Evolutionary conservation across 192 early-diverging fungal species (phyloP).

Genomic region (Linnemannia elongata): DNA sequence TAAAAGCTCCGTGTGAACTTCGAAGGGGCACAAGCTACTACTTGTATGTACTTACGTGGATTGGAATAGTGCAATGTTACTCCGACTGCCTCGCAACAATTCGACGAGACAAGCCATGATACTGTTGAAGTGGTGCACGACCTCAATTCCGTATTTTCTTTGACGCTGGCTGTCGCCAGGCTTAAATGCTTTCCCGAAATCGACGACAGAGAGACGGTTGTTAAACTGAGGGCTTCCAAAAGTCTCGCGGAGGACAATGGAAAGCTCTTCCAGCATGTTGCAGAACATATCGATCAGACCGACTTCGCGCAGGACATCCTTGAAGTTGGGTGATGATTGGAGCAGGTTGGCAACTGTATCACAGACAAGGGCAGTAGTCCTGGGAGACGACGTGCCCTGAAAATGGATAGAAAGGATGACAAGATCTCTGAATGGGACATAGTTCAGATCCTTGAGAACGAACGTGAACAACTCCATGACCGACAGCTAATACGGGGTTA

Average conservation of each 20-base stretch:
- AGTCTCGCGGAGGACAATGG: constrained; percentile 55
- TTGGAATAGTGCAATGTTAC: constrained; percentile 63
- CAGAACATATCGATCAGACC: constrained; percentile 73
- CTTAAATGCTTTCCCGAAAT: constrained; percentile 52
- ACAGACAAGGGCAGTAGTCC: constrained; percentile 63
- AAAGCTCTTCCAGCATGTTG: constrained; percentile 66
- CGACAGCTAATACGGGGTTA: constrained; percentile 39
- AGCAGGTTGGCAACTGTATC: constrained; percentile 60
- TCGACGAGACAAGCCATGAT: constrained; percentile 65
- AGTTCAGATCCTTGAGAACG: constrained; percentile 70
- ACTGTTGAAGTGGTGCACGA: constrained; percentile 66
- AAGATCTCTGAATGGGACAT: constrained; percentile 73
- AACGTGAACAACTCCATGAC: constrained; percentile 67
- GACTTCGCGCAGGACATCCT: constrained; percentile 70
- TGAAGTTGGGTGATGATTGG: constrained; percentile 61
- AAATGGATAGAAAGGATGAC: constrained; percentile 68
- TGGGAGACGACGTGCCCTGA: constrained; percentile 65
- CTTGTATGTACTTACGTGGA: constrained; percentile 54
- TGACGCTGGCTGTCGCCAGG: constrained; percentile 29
- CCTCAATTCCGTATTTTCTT: constrained; percentile 60
- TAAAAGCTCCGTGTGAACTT: background rate
- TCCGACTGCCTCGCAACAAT: constrained; percentile 54
- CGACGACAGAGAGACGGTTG: constrained; percentile 52
- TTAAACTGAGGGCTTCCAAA: constrained; percentile 56
- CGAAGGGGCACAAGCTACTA: background rate